A percentile compares a stretch with the other conserved stretches of the same genome.
Conservation (phyloP, 768 basidiomycete genomes). For the Leccinum subgranulosum region DNA sequence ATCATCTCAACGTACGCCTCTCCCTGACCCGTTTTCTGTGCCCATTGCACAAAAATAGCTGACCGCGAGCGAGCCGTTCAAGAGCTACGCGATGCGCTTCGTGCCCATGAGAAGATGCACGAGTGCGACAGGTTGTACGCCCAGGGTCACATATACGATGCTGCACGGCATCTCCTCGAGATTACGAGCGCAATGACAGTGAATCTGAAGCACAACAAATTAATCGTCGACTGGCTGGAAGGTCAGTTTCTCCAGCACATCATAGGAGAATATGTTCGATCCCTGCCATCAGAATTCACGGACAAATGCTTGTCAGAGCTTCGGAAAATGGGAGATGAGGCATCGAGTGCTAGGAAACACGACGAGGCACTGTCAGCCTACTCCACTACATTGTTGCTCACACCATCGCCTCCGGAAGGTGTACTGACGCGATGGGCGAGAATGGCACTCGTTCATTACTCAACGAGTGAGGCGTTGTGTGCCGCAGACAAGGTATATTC, state of each 20-base stretch:
- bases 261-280: neutral
- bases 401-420: no score
- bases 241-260: neutral
- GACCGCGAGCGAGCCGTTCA: no score
- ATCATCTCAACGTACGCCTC: no score
- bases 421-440: no score
- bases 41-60: no score
- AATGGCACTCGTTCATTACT: no score
- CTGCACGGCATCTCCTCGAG: neutral
- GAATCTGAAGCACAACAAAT: neutral
- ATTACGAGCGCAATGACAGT: neutral
- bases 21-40: no score
- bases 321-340: neutral
- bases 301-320: neutral
- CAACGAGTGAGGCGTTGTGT: no score
- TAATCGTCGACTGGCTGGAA: neutral
- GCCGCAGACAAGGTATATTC: no score
- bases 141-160: neutral
- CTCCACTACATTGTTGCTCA: no score
- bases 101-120: neutral
- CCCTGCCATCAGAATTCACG: neutral
- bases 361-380: no score
- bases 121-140: neutral
- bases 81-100: neutral
- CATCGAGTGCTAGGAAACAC: no score